phyloP scores from a whole-genome alignment of 2,329 filamentous ascomycete genomes.

The Diaporthe sp. region DNA sequence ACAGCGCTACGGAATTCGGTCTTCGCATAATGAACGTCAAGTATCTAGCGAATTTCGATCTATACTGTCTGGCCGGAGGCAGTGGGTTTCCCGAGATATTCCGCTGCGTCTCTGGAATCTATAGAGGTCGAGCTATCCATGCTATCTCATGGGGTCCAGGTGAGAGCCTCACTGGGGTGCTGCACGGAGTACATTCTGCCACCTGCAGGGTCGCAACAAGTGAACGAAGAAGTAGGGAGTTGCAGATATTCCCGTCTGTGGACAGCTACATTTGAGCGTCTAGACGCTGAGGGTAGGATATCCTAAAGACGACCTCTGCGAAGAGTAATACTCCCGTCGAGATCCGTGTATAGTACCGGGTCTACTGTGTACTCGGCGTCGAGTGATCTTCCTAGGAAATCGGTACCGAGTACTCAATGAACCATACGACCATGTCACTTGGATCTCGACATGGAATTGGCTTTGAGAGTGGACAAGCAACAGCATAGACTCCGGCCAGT shows the following conservation, averaged over 20 bases:
- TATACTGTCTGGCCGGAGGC: not conserved
- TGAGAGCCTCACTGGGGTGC: not conserved
- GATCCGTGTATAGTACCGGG: not conserved
- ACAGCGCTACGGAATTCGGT: not conserved
- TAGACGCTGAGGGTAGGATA: not conserved
- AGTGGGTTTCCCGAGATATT: not conserved
- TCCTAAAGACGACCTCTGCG: not conserved
- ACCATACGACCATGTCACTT: not conserved
- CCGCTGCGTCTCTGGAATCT: not conserved
- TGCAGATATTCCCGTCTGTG: not conserved
- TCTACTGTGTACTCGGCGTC: no score
- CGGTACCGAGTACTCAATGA: not conserved
- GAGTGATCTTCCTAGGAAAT: not conserved
- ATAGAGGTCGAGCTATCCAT: not conserved
- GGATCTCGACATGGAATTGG: not conserved
- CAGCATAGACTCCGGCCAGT: conserved; percentile 2
- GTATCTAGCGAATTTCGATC: not conserved
- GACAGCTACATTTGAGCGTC: not conserved
- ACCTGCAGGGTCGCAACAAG: not conserved
- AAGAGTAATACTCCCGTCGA: not conserved
- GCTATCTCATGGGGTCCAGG: not conserved
- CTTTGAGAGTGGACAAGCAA: not conserved
- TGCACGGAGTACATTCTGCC: not conserved
- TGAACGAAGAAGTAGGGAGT: not conserved
- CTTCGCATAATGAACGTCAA: no score